Evolutionary conservation across 2,329 filamentous ascomycete species (phyloP).

Genomic region (Sclerotiophoma versabilis): DNA sequence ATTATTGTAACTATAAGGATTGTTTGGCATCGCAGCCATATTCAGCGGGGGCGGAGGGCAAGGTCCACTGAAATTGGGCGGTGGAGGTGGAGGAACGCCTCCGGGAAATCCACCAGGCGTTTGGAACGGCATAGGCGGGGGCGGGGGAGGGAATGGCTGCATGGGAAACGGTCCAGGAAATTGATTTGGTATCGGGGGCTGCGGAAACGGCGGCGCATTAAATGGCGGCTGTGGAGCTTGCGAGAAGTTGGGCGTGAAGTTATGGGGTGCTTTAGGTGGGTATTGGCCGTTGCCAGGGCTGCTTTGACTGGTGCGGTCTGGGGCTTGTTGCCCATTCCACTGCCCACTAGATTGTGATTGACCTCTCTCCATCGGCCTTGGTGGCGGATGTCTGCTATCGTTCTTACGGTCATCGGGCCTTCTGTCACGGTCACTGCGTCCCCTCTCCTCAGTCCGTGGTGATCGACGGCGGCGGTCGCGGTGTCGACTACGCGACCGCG

Average conservation of each 20-base stretch:
- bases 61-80: conserved; percentile 32
- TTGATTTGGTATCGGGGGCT: conserved; percentile 22
- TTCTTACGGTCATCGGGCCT: conserved; percentile 16
- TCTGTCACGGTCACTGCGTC: conserved; percentile 15
- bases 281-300: conserved; percentile 17
- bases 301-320: conserved; percentile 9
- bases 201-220: conserved; percentile 29
- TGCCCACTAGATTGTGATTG: conserved; percentile 19
- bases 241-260: conserved; percentile 17
- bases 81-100: conserved; percentile 34
- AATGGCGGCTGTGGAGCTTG: conserved; percentile 24
- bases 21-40: conserved; percentile 23
- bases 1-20: conserved; percentile 19
- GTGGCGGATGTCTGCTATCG: conserved; percentile 17
- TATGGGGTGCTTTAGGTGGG: conserved; percentile 6
- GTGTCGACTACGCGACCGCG: conserved; percentile 21
- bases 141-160: conserved; percentile 29
- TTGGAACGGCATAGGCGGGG: conserved; percentile 30
- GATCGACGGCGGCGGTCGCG: conserved; percentile 22
- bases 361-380: conserved; percentile 14
- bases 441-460: conserved; percentile 14
- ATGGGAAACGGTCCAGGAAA: conserved; percentile 28
- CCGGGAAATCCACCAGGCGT: conserved; percentile 17
- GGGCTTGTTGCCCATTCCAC: conserved; percentile 15
- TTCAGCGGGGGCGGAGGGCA: conserved; percentile 31